Conservation (phyloP, 1,139 yeast genomes). For the Diutina scorzettiae region DNA sequence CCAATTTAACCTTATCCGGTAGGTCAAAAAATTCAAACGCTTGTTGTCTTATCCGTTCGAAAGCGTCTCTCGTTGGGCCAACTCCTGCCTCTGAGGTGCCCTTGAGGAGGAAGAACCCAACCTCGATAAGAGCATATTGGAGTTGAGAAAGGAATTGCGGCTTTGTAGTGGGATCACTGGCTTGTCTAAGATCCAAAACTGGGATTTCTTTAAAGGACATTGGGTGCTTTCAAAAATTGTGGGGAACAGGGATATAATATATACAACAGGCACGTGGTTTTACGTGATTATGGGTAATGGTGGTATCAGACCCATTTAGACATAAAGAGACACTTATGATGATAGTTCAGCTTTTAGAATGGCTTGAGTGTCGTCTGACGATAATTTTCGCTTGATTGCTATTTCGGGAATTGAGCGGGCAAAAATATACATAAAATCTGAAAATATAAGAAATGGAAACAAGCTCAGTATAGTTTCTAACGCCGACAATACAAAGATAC, state of each 20-base stretch:
- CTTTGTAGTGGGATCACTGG: constrained; percentile 26
- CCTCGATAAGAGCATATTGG: constrained; percentile 43
- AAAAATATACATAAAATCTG: too few relatives aligned
- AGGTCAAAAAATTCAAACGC: constrained; percentile 40
- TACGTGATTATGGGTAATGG: not conserved
- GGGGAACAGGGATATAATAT: too few relatives aligned
- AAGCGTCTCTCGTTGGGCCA: constrained; percentile 25
- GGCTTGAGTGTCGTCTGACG: too few relatives aligned
- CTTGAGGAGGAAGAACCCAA: constrained; percentile 46
- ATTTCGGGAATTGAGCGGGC: too few relatives aligned
- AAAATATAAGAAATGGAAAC: too few relatives aligned
- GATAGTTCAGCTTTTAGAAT: too few relatives aligned
- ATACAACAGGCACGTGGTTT: not conserved
- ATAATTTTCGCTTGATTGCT: too few relatives aligned
- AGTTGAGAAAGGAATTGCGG: constrained; percentile 33
- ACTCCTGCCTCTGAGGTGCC: constrained; percentile 22
- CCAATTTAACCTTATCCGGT: constrained; percentile 39
- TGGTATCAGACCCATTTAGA: too few relatives aligned
- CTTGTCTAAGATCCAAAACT: constrained; percentile 21
- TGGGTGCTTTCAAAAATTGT: too few relatives aligned
- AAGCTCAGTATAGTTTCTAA: too few relatives aligned
- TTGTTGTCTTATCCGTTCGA: constrained; percentile 28
- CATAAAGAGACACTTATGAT: too few relatives aligned
- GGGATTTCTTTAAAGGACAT: constrained; percentile 15
- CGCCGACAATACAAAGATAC: too few relatives aligned